A percentile compares a stretch with the other conserved stretches of the same genome.
These are phyloP conservation scores for Nothophaeocryptopus gaeumannii DNA, from an alignment of 2,329 filamentous ascomycete species.

Conservation along the genomic window DNA sequence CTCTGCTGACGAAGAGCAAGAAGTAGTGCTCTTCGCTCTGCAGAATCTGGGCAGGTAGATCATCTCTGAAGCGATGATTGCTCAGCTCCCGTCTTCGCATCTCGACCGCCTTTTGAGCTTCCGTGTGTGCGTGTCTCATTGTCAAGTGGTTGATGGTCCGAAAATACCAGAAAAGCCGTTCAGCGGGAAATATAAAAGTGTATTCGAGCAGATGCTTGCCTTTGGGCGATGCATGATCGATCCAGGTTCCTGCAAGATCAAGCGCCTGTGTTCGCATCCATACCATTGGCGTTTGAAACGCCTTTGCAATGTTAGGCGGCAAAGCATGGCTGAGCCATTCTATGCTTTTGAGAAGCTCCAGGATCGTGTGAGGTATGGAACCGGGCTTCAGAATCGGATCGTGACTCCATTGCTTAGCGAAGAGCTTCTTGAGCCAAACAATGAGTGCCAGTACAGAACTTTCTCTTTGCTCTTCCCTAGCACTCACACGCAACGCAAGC, in stretches of 20 bases:
- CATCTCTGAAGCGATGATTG: no score
- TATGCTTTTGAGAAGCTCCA: conserved; percentile 10
- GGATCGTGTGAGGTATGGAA: conserved; percentile 9
- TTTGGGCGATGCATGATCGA: neutral
- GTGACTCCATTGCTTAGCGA: conserved; percentile 17
- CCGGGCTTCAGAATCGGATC: conserved; percentile 3
- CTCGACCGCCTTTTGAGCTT: no score
- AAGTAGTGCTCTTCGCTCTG: conserved; percentile 41
- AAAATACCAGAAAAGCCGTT: conserved; percentile 76
- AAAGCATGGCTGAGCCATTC: no score
- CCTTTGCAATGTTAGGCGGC: neutral
- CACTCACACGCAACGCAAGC: neutral
- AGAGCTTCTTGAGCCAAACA: conserved; percentile 22
- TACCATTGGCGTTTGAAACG: conserved; percentile 17
- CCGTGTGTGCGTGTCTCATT: conserved; percentile 56
- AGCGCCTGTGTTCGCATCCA: conserved; percentile 4
- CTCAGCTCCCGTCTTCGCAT: no score
- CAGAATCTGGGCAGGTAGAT: conserved; percentile 32
- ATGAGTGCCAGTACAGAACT: conserved; percentile 1
- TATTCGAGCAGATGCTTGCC: conserved; percentile 71
- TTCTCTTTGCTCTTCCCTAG: neutral
- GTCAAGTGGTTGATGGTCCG: conserved; percentile 80
- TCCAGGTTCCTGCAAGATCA: conserved; percentile 10
- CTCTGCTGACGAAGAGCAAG: conserved; percentile 44
- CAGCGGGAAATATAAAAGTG: conserved; percentile 73